Percentiles rank a stretch among this genome's conserved stretches.
Evolutionary conservation across 2,329 filamentous ascomycete species (phyloP).

Genomic region (Colletotrichum tropicale): DNA sequence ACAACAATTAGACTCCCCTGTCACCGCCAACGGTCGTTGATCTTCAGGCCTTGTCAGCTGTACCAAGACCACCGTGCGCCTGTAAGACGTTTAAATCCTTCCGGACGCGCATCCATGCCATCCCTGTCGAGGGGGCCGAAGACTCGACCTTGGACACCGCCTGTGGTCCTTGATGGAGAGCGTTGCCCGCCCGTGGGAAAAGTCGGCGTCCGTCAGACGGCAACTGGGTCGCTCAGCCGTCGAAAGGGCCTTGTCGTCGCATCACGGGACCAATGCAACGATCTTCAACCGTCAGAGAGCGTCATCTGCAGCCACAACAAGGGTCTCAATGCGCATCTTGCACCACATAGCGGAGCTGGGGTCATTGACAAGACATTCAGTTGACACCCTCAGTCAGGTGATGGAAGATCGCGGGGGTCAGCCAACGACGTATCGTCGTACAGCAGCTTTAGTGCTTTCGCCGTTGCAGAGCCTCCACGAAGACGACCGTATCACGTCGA

Average conservation of each 20-base stretch:
- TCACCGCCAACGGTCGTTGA: background rate
- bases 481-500: background rate
- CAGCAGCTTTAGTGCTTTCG: background rate
- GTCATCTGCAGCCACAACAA: background rate
- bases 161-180: background rate
- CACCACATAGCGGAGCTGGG: background rate
- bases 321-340: background rate
- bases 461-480: background rate
- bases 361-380: background rate
- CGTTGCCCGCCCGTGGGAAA: background rate
- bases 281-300: background rate
- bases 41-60: background rate
- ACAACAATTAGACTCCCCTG: background rate
- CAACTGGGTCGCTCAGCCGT: background rate
- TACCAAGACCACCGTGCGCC: background rate
- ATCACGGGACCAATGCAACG: background rate
- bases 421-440: background rate
- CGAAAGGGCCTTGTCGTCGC: background rate
- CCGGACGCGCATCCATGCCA: background rate
- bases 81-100: constrained; percentile 11
- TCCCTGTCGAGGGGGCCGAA: background rate
- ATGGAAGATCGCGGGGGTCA: background rate
- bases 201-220: background rate
- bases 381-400: background rate
- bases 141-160: background rate